Percentiles rank a stretch among this genome's conserved stretches.
phyloP scores from a whole-genome alignment of 768 basidiomycete species.

The Lactarius tabidus region DNA sequence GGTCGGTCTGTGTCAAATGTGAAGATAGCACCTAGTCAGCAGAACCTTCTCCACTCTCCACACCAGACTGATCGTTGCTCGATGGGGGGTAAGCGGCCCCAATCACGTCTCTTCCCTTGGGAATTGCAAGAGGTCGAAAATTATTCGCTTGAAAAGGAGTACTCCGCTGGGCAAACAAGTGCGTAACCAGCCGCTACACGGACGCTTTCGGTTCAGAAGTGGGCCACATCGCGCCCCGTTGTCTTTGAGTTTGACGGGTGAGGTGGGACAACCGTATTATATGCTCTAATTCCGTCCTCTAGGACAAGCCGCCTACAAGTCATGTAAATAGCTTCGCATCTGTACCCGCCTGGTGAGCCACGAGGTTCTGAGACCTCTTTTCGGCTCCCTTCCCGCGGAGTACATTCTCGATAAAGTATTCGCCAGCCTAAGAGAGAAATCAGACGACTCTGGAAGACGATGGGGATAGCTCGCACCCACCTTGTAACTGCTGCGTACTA shows the following conservation, averaged over 20 bases:
- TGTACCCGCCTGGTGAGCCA: constrained; percentile 19
- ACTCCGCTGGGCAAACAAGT: neutral
- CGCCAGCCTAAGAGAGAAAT: constrained; percentile 68
- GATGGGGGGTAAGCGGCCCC: neutral
- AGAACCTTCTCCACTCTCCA: neutral
- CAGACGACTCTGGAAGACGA: constrained; percentile 3
- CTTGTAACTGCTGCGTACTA: constrained; percentile 97
- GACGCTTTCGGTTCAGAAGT: neutral
- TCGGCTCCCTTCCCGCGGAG: constrained; percentile 55
- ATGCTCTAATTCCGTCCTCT: neutral
- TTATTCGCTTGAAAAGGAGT: neutral
- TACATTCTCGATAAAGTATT: constrained; percentile 92
- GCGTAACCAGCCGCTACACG: neutral
- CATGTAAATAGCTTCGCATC: constrained; percentile 8
- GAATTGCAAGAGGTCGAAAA: neutral
- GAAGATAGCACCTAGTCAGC: neutral
- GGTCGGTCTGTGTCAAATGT: neutral
- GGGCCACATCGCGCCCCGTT: neutral
- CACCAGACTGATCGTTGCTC: neutral
- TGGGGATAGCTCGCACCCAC: constrained; percentile 39
- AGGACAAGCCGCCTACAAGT: neutral
- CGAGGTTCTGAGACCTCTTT: constrained; percentile 37
- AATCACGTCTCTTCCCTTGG: neutral
- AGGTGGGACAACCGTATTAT: constrained; percentile 1
- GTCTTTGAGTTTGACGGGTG: neutral